Conservation (phyloP, 2,329 filamentous ascomycete genomes). For the Arthroderma sp. region DNA sequence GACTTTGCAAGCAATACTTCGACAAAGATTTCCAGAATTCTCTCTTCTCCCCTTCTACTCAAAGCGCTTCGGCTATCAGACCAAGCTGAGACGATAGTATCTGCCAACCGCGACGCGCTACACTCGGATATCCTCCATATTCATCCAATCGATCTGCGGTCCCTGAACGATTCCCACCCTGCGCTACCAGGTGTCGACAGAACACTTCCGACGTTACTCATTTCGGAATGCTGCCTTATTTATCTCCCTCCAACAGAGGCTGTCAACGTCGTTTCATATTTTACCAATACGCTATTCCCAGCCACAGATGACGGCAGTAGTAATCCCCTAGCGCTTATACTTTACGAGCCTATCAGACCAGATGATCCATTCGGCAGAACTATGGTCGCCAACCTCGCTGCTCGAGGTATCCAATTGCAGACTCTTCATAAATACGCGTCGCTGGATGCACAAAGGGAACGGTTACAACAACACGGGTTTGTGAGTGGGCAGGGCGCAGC, state of each 20-base stretch:
- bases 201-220: conserved; percentile 62
- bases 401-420: conserved; percentile 70
- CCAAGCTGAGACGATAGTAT: conserved; percentile 22
- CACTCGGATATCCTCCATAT: conserved; percentile 37
- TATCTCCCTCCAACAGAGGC: conserved; percentile 62
- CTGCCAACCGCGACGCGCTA: conserved; percentile 28
- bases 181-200: conserved; percentile 36
- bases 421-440: conserved; percentile 63
- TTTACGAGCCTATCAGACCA: conserved; percentile 84
- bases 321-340: conserved; percentile 44
- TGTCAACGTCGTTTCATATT: conserved; percentile 50
- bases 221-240: conserved; percentile 92
- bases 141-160: conserved; percentile 59
- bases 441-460: conserved; percentile 51
- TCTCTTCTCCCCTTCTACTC: conserved; percentile 19
- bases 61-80: conserved; percentile 18
- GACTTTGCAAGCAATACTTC: conserved; percentile 69
- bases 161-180: conserved; percentile 30
- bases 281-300: conserved; percentile 39
- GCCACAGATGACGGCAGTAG: conserved; percentile 1
- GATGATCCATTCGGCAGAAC: conserved; percentile 77
- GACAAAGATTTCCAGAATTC: conserved; percentile 45
- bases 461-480: conserved; percentile 58
- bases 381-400: conserved; percentile 81
- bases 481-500: conserved; percentile 40